Conservation (phyloP, 225 moss, liverwort and hornwort species). For the Marchantia paleacea region DNA sequence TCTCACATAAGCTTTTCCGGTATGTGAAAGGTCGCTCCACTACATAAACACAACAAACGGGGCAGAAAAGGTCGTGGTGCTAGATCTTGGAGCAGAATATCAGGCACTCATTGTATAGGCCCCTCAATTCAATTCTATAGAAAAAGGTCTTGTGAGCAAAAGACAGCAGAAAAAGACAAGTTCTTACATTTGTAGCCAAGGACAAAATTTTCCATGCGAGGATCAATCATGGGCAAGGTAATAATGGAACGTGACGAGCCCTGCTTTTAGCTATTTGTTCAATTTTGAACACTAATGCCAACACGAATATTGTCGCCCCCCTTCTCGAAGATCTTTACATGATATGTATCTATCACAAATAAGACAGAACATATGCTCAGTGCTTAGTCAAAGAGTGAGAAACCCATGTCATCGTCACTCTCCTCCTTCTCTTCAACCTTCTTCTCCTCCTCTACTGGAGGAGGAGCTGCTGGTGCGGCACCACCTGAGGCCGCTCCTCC, state of each 20-base stretch:
- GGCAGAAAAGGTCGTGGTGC: no score
- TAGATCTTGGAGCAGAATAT: no score
- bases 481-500: conserved; percentile 37
- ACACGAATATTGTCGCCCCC: neutral
- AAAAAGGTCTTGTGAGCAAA: neutral
- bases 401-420: conserved; percentile 90
- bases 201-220: conserved; percentile 12
- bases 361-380: neutral
- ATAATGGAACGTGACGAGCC: neutral
- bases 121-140: conserved; percentile 2
- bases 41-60: no score
- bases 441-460: conserved; percentile 53
- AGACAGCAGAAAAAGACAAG: neutral
- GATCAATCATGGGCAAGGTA: neutral
- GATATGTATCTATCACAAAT: neutral
- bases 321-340: neutral
- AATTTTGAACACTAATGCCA: neutral
- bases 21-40: no score
- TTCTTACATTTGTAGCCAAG: neutral
- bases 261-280: neutral
- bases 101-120: neutral
- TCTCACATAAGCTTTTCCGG: no score
- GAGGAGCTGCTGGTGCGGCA: conserved; percentile 41
- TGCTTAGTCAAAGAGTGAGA: conserved; percentile 62
- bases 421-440: conserved; percentile 71